A percentile compares a stretch with the other conserved stretches of the same genome.
Evolutionary conservation across 345 rosid genomes (phyloP).

Genomic region (Lumnitzera racemosa): DNA sequence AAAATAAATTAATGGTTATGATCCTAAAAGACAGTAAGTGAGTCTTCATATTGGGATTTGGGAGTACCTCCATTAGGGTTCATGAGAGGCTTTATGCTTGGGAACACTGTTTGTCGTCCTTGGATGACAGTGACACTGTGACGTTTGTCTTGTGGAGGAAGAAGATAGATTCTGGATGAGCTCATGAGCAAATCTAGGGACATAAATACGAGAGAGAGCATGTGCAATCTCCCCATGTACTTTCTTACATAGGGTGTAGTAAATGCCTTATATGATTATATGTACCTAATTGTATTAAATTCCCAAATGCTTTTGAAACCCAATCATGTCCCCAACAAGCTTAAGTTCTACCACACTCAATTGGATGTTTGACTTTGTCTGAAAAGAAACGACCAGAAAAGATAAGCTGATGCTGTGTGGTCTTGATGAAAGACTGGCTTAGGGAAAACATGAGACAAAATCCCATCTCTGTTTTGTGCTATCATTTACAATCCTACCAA

Average conservation of each 20-base stretch:
- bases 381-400: constrained; percentile 17
- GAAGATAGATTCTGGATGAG: constrained; percentile 60
- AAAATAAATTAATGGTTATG: too few species aligned
- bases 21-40: too few species aligned
- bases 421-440: too few species aligned
- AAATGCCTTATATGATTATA: constrained; percentile 42
- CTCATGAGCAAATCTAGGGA: constrained; percentile 57
- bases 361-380: constrained; percentile 33
- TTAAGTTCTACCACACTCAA: constrained; percentile 23
- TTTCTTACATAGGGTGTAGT: constrained; percentile 18
- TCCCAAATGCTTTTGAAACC: constrained; percentile 21
- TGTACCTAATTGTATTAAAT: constrained; percentile 19
- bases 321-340: constrained; percentile 18
- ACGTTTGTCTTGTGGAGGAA: constrained; percentile 36
- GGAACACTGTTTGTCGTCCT: too few species aligned
- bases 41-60: too few species aligned
- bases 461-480: too few species aligned
- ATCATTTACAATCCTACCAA: too few species aligned
- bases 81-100: too few species aligned
- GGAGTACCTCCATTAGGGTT: too few species aligned
- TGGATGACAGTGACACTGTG: neutral
- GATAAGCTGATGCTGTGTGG: constrained; percentile 10
- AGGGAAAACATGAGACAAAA: too few species aligned
- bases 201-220: constrained; percentile 54
- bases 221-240: constrained; percentile 27